Conservation (phyloP, 106 monocot species). For the Apostasia shenzhenica region DNA sequence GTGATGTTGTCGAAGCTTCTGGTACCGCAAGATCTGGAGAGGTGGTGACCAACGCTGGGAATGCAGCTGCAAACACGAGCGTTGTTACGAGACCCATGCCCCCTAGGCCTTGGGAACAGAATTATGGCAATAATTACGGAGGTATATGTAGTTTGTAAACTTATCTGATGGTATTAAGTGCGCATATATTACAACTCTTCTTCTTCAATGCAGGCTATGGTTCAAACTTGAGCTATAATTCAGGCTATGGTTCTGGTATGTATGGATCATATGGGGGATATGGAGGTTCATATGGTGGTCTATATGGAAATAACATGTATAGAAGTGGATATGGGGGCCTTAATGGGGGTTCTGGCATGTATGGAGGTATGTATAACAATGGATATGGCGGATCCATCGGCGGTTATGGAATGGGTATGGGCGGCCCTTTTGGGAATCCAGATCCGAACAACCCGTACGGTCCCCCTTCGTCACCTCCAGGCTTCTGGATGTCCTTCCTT, state of each 20-base stretch:
- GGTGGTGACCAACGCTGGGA: constrained; percentile 37
- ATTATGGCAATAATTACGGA: constrained; percentile 69
- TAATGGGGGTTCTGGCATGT: constrained; percentile 38
- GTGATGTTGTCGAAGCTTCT: constrained; percentile 82
- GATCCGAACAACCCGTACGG: constrained; percentile 82
- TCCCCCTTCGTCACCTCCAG: constrained; percentile 57
- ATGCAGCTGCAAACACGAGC: constrained; percentile 21
- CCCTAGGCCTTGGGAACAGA: constrained; percentile 89
- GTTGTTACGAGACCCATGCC: constrained; percentile 58
- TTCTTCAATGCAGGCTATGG: constrained; percentile 43
- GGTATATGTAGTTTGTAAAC: constrained; percentile 20
- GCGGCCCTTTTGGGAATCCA: constrained; percentile 68
- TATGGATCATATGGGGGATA: constrained; percentile 43
- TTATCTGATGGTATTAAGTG: too few species aligned
- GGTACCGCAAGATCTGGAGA: constrained; percentile 94
- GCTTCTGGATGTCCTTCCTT: constrained; percentile 92
- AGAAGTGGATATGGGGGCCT: constrained; percentile 30
- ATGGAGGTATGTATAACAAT: constrained; percentile 58
- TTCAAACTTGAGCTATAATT: constrained; percentile 34
- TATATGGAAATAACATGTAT: constrained; percentile 65
- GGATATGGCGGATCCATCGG: constrained; percentile 43
- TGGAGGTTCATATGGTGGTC: constrained; percentile 47
- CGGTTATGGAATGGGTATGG: constrained; percentile 45
- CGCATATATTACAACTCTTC: not conserved
- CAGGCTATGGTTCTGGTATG: constrained; percentile 48